Percentiles rank a stretch among this genome's conserved stretches.
Conservation (phyloP, 805 yeast species). For the Yarrowia osloensis region DNA sequence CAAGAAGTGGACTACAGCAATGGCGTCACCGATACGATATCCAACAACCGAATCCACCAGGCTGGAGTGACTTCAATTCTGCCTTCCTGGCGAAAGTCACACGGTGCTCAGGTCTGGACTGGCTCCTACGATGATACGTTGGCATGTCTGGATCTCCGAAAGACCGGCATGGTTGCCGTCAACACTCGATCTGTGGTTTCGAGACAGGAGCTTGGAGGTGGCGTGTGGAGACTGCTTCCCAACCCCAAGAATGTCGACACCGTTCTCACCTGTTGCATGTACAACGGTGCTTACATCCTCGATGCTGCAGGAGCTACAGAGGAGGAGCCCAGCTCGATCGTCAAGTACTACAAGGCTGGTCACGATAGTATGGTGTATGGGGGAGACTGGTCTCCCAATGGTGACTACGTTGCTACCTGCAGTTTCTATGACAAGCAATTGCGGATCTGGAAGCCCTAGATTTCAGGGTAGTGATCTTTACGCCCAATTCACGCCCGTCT, state of each 20-base stretch:
- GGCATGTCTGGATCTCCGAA: slow-evolving; percentile 67
- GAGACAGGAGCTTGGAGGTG: slow-evolving; percentile 71
- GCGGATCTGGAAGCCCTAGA: slow-evolving; percentile 62
- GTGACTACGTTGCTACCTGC: slow-evolving; percentile 66
- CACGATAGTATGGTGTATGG: slow-evolving; percentile 96
- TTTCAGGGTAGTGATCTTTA: background rate
- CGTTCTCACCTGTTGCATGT: slow-evolving; percentile 87
- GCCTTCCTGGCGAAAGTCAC: slow-evolving; percentile 44
- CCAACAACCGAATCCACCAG: slow-evolving; percentile 58
- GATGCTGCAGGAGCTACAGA: slow-evolving; percentile 41
- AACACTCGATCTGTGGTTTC: slow-evolving; percentile 42
- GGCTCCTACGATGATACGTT: slow-evolving; percentile 91
- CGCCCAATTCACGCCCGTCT: too few relatives aligned
- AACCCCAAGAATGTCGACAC: slow-evolving; percentile 47
- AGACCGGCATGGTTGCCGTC: slow-evolving; percentile 53
- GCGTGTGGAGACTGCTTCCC: slow-evolving; percentile 91
- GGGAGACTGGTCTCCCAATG: slow-evolving; percentile 73
- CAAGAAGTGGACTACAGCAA: slow-evolving; percentile 2
- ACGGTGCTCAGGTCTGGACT: slow-evolving; percentile 64
- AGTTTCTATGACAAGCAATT: slow-evolving; percentile 87
- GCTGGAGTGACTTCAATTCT: slow-evolving; percentile 91
- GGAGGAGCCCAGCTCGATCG: slow-evolving; percentile 36
- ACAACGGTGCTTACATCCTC: slow-evolving; percentile 83
- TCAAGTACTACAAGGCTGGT: slow-evolving; percentile 54
- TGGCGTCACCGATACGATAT: slow-evolving; percentile 6